Base-by-base conservation (phyloP, 495 filamentous ascomycete genomes). In the Penicillium cosmopolitanum region DNA sequence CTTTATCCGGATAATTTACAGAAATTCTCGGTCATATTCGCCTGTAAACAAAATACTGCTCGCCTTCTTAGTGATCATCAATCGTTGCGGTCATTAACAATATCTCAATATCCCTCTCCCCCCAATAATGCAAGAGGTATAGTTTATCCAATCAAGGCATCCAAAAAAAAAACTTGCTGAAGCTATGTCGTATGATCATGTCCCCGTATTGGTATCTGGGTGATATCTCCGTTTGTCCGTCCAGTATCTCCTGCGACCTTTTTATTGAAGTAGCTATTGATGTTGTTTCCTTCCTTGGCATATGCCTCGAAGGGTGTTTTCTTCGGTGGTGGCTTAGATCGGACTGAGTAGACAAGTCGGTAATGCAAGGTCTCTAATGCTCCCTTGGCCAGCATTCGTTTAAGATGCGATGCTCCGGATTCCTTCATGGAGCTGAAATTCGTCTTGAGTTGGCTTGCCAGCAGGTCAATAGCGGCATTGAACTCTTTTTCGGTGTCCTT, bases 371-470 rank as follows among this genome's bases (percentile, higher is more conserved):
- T 75, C 65, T 95, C 88, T 6, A 96, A 76, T 21, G 80, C 81
- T 46, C 84, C 82, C 68, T 95, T 94, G 0, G 88, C 87, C 53
- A 93, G 82, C 47, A 90, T 87, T 18, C 89, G 81, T 16, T 84
- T 85, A 54, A 92, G 81, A 67, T 88, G 84, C 7, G 87, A 83
- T 23, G 89, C 88, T 25, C 90, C 90, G 1, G 85, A 82, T 66
- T 93, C 91, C 57, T 85, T 77, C 57, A 98, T 96, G 8, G 77
- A 78, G 15, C 82, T 83, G 68, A 87, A 89, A 46, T 95, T 83
- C 19, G 73, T 70, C 61, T 87, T 89, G 53, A 98, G 75, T 21
- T 75, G 74, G 15, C 76, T 68, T 13, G 85, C 80, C 2, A 97
- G 75, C 9, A 63, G 66, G 68, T 97, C 94, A 53, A 97, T 76